Conservation (phyloP, 768 basidiomycete genomes). For the Xerocomellus dryophilus region DNA sequence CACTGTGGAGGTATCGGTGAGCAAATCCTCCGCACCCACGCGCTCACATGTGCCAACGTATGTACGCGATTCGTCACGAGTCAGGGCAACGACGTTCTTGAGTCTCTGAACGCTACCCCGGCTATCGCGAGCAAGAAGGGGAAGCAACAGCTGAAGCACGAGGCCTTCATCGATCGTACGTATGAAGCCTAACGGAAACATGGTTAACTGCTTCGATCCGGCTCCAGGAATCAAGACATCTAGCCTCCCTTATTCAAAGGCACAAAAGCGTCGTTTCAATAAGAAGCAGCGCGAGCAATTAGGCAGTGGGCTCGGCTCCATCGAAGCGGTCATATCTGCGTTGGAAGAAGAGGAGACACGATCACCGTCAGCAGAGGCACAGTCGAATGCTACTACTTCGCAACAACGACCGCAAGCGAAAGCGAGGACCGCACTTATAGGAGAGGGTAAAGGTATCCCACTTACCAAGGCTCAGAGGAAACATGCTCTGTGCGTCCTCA, state of each 20-base stretch:
- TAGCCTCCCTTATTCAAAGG: constrained; percentile 63
- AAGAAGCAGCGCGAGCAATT: constrained; percentile 64
- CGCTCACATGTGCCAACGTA: background rate
- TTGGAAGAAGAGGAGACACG: constrained; percentile 42
- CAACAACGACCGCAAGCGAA: constrained; percentile 14
- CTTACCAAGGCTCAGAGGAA: constrained; percentile 65
- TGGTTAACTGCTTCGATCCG: background rate
- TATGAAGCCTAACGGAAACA: background rate
- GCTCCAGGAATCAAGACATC: constrained; percentile 47
- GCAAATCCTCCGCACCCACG: constrained; percentile 6
- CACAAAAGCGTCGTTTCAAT: constrained; percentile 66
- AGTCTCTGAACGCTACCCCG: constrained; percentile 32
- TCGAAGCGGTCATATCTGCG: constrained; percentile 52
- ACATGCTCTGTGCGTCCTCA: constrained; percentile 57
- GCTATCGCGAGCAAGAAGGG: constrained; percentile 55
- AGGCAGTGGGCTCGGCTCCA: constrained; percentile 47
- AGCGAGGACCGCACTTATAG: constrained; percentile 54
- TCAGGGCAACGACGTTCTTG: constrained; percentile 46
- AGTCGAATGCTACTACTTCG: constrained; percentile 17
- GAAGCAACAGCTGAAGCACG: constrained; percentile 61
- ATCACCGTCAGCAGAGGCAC: constrained; percentile 14
- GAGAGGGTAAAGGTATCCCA: constrained; percentile 57
- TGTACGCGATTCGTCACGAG: background rate
- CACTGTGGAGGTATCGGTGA: constrained; percentile 40
- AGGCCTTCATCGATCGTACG: constrained; percentile 66